phyloP scores from a whole-genome alignment of 441 rosid species.

The Monsonia emarginata region DNA sequence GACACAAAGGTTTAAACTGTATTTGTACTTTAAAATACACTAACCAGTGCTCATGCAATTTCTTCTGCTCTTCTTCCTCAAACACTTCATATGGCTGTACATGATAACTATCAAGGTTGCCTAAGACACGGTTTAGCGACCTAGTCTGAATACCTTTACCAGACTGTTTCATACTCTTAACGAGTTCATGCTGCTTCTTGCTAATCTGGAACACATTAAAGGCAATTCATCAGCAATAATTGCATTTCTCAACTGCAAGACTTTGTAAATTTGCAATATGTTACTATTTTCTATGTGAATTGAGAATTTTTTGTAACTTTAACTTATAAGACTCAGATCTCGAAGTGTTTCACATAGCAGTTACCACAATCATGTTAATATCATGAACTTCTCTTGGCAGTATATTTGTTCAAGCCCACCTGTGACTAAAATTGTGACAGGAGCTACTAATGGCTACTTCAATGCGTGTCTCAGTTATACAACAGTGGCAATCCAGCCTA shows the following conservation, averaged over 20 bases:
- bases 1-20: neutral
- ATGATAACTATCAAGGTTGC: slow-evolving; percentile 53
- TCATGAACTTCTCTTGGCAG: too few species aligned
- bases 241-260: slow-evolving; percentile 1
- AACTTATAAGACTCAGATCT: too few species aligned
- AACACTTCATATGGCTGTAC: slow-evolving; percentile 84
- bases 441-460: too few species aligned
- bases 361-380: too few species aligned
- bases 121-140: slow-evolving; percentile 64
- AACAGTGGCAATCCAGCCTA: too few species aligned
- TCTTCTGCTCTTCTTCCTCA: slow-evolving; percentile 77
- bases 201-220: slow-evolving; percentile 56
- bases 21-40: slow-evolving; percentile 26
- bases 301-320: too few species aligned
- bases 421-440: too few species aligned
- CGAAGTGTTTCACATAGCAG: too few species aligned
- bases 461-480: too few species aligned
- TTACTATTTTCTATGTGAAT: neutral
- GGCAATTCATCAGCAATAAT: slow-evolving; percentile 17
- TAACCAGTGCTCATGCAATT: slow-evolving; percentile 79
- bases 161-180: slow-evolving; percentile 77
- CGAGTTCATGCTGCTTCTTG: slow-evolving; percentile 84
- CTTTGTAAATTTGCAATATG: neutral
- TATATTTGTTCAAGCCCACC: too few species aligned
- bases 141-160: slow-evolving; percentile 63